Percentiles rank a stretch among this genome's conserved stretches.
Conservation (phyloP, 495 filamentous ascomycete genomes). For the Bacidia gigantensis region DNA sequence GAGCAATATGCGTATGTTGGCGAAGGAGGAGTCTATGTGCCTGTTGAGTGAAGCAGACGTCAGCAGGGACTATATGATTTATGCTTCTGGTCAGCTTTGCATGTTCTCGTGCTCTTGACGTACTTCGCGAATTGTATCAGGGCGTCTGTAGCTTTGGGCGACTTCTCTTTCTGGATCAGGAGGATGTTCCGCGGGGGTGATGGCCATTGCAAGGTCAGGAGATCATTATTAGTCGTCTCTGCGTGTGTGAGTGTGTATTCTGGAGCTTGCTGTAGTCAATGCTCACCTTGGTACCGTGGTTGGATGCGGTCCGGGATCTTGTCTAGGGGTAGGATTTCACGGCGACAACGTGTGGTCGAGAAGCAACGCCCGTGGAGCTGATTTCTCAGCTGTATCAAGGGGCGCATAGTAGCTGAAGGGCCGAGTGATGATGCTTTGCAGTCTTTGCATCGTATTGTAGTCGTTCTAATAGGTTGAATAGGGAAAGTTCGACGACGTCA, state of each 20-base stretch:
- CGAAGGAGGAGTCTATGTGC: conserved; percentile 73
- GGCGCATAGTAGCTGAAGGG: background rate
- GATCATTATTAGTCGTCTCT: conserved; percentile 44
- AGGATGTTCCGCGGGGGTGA: conserved; percentile 80
- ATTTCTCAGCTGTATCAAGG: background rate
- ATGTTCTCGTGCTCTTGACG: background rate
- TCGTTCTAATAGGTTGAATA: background rate
- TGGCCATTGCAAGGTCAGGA: conserved; percentile 81
- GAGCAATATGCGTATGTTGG: conserved; percentile 71
- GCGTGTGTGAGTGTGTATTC: conserved; percentile 8
- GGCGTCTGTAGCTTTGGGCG: conserved; percentile 53
- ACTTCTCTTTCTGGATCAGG: conserved; percentile 73
- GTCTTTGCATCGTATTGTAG: background rate
- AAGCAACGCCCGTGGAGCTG: conserved; percentile 17
- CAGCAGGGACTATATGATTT: background rate
- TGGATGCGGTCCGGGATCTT: conserved; percentile 29
- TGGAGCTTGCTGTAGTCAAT: background rate
- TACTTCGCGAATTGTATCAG: conserved; percentile 67
- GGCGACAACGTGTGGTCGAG: conserved; percentile 25
- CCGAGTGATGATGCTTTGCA: background rate
- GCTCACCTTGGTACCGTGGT: conserved; percentile 39
- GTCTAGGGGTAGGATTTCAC: conserved; percentile 32
- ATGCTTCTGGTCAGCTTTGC: background rate
- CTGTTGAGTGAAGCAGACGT: conserved; percentile 22
- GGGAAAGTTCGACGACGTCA: background rate